A percentile compares a stretch with the other conserved stretches of the same genome.
These are phyloP conservation scores for Glebionis coronaria DNA, from an alignment of 129 eudicot species.

Conservation along the genomic window DNA sequence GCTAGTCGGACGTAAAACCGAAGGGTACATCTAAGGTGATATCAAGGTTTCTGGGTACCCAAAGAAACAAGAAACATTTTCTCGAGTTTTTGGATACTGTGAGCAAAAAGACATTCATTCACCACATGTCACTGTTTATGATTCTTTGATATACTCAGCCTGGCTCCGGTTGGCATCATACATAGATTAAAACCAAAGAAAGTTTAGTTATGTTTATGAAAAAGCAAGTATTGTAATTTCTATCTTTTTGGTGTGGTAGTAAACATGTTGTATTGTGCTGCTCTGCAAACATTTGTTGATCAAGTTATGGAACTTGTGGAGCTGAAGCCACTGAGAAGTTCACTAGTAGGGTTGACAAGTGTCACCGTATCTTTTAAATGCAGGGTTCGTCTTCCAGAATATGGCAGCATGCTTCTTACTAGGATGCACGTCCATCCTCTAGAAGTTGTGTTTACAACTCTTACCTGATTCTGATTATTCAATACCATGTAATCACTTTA, in stretches of 20 bases:
- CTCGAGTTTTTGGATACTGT: no score
- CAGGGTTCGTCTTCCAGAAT: conserved; percentile 99
- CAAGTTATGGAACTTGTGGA: conserved; percentile 85
- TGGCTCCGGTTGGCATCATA: no score
- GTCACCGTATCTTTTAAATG: conserved; percentile 31
- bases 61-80: no score
- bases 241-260: no score
- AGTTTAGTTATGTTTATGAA: no score
- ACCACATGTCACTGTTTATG: no score
- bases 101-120: no score
- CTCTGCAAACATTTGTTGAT: conserved; percentile 60
- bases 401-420: conserved; percentile 98
- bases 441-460: conserved; percentile 56
- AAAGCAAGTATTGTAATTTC: not conserved
- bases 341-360: conserved; percentile 72
- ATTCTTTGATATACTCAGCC: no score
- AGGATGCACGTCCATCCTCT: conserved; percentile 96
- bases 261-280: not conserved
- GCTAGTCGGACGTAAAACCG: conserved; percentile 81
- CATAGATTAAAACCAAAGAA: conserved; percentile 49
- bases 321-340: conserved; percentile 46
- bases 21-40: conserved; percentile 70
- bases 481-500: not conserved
- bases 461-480: not conserved
- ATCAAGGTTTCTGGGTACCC: no score